Conservation (phyloP, 768 basidiomycete species). For the Mycena filopes region DNA sequence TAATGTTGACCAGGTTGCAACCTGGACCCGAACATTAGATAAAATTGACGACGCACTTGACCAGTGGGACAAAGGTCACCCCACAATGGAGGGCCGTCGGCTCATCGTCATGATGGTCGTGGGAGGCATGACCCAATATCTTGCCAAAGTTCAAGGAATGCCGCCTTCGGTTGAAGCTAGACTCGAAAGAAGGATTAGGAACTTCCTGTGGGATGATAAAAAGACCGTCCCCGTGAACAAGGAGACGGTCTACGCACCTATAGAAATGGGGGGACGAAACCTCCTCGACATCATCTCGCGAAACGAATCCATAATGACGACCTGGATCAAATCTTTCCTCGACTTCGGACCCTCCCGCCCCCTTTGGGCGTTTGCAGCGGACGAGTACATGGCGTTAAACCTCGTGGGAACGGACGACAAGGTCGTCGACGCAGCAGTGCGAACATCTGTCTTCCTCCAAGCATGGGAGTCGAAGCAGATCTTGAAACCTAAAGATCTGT, state of each 20-base stretch:
- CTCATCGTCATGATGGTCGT: too few relatives aligned
- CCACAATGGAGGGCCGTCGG: too few relatives aligned
- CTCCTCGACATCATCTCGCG: too few relatives aligned
- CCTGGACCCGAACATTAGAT: too few relatives aligned
- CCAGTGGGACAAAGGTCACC: too few relatives aligned
- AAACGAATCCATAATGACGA: too few relatives aligned
- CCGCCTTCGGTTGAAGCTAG: conserved; percentile 35
- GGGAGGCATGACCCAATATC: too few relatives aligned
- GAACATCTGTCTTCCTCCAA: not conserved
- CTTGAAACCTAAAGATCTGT: not conserved
- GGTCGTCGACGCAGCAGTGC: not conserved
- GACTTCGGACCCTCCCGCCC: not conserved
- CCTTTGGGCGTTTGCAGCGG: conserved; percentile 2
- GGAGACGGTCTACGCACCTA: conserved; percentile 33
- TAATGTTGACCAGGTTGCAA: conserved; percentile 23
- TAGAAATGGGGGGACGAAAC: too few relatives aligned
- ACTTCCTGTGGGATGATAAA: conserved; percentile 42
- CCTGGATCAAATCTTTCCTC: too few relatives aligned
- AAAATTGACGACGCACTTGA: too few relatives aligned
- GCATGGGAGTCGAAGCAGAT: not conserved
- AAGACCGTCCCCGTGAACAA: conserved; percentile 24
- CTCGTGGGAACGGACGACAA: not conserved
- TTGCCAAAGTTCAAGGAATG: conserved; percentile 52
- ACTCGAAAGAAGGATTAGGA: conserved; percentile 33
- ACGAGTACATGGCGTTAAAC: not conserved